A percentile compares a stretch with the other conserved stretches of the same genome.
Conservation (phyloP, 139 green algal species). For the Chlamydomonas sp. region DNA sequence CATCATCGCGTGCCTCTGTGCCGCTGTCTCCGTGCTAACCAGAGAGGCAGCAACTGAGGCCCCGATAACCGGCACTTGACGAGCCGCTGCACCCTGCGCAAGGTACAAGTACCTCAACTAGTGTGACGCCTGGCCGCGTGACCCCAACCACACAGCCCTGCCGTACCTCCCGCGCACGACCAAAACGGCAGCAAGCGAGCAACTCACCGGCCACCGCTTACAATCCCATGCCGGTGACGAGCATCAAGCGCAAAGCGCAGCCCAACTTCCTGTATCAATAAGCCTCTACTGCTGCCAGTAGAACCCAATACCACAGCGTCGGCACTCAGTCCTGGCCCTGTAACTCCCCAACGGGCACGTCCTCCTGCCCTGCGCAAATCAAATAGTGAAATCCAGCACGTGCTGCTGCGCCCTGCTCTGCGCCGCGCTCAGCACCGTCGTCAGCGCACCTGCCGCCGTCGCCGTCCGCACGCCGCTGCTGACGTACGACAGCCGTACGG, state of each 20-base stretch:
- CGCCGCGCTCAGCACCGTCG: constrained; percentile 20
- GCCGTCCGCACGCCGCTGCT: not conserved
- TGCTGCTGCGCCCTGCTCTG: not conserved
- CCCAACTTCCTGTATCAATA: not conserved
- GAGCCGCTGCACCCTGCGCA: not conserved
- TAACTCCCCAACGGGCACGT: not conserved
- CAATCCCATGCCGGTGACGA: not conserved
- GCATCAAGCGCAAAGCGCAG: not conserved
- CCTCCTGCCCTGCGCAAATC: too few relatives aligned
- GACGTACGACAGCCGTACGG: constrained; percentile 26
- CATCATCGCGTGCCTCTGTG: not conserved
- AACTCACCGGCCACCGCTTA: not conserved
- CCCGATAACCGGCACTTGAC: too few relatives aligned
- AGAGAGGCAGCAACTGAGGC: too few relatives aligned
- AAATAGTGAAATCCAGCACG: constrained; percentile 40
- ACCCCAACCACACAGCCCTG: not conserved
- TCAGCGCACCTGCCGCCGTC: constrained; percentile 4
- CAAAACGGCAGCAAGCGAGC: not conserved
- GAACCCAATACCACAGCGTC: not conserved
- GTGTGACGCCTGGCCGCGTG: not conserved
- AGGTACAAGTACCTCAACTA: not conserved
- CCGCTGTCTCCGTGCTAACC: not conserved
- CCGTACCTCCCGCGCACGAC: not conserved
- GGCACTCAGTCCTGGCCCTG: not conserved
- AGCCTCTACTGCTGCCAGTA: too few relatives aligned